Evolutionary conservation across 768 basidiomycete genomes (phyloP), one percentile per base, ranked within the genome.

Genomic region (Mycena chlorophos): DNA sequence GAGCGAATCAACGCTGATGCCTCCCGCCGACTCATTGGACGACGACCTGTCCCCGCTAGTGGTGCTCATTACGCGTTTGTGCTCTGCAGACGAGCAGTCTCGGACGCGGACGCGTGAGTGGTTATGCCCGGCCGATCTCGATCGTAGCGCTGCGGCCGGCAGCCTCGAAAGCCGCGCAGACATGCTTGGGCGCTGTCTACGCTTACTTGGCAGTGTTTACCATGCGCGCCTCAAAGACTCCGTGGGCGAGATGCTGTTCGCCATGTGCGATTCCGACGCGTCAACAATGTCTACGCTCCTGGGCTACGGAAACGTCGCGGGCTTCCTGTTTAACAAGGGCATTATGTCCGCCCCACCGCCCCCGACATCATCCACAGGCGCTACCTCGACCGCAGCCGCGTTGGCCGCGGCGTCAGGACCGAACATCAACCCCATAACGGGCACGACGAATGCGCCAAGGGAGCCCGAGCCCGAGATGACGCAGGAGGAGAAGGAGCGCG

Each of bases 281-380:
- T 75, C 80, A 4, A 81, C 78, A 0, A 75, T 98, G 16, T 82
- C 84, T n/a, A 80, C 84, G 3, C 82, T 89, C 40, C 81, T 97
- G 50, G 96, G 96, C 5, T 99, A 99, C 64, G 96, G 96, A 38
- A 94, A 94, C 67, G 93, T 94, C 38, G 93, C 94, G 0, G 97
- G 97, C 1, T 90, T 93, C 78, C 78, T 99, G 23, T 95, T 93
- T 75, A 86, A 89, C 67, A 95, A 94, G 66, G 94, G 94, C 16
- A 79, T 98, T 63, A 78, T 89, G 65, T 79, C 70, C 52, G 80
- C 84, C 5, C 89, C 86, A 1, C 76, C 78, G 25, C 67, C 65
- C 19, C 64, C 67, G 16, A 61, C 59, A 45, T 62, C 60, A 45
- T 61, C 22, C 60, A 52, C 65, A 6, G 31, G 31, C 31, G 31